A percentile compares a stretch with the other conserved stretches of the same genome.
Evolutionary conservation across 192 early-diverging fungal species (phyloP).

Genomic region (Mortierella claussenii): DNA sequence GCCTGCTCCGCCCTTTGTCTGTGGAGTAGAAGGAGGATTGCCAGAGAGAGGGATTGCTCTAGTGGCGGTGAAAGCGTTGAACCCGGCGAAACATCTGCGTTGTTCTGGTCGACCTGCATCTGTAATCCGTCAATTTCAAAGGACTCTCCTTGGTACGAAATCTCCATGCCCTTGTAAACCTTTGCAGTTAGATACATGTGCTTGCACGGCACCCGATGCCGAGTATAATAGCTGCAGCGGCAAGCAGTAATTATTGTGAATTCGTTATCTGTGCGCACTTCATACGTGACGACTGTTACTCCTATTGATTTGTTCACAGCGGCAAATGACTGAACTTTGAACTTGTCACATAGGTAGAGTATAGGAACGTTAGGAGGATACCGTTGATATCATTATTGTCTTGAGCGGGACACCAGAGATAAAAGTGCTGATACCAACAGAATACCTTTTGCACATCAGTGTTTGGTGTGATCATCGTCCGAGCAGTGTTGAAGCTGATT

Average conservation of each 20-base stretch:
- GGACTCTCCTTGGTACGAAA: not conserved
- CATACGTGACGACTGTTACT: not conserved
- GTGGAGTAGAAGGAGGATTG: not conserved
- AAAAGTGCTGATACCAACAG: too few species aligned
- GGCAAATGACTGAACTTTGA: constrained; percentile 21
- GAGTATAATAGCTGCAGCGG: constrained; percentile 6
- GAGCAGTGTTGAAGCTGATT: not conserved
- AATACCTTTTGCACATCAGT: constrained; percentile 7
- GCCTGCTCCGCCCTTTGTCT: constrained; percentile 3
- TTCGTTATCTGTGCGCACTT: constrained; percentile 5
- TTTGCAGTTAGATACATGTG: constrained; percentile 10
- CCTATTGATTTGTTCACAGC: not conserved
- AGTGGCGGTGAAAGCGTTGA: not conserved
- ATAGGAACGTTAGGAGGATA: too few species aligned
- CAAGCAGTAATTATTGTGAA: constrained; percentile 7
- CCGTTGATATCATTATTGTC: too few species aligned
- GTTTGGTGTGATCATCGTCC: constrained; percentile 8
- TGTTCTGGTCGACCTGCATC: not conserved
- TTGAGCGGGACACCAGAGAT: too few species aligned
- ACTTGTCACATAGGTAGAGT: too few species aligned
- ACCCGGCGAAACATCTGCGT: not conserved
- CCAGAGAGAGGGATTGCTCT: not conserved
- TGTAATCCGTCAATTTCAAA: not conserved
- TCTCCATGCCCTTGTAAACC: constrained; percentile 12
- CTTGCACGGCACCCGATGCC: constrained; percentile 8